Evolutionary conservation across 2,329 filamentous ascomycete genomes (phyloP), one percentile per base, ranked within the genome.

Genomic region (Ophiocordyceps polyrhachis-furcata): DNA sequence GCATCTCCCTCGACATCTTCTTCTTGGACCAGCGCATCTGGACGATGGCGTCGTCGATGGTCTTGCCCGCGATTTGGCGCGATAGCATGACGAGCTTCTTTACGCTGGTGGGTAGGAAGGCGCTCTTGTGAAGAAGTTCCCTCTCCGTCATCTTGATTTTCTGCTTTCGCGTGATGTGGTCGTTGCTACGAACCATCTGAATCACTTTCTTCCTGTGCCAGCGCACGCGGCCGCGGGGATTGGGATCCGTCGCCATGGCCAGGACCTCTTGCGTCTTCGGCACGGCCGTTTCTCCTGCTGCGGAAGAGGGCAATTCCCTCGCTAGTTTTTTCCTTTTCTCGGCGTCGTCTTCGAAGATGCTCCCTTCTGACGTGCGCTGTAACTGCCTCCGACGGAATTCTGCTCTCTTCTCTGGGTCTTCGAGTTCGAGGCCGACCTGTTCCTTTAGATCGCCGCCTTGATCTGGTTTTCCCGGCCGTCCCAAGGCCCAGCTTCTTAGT

Each of bases 11-110:
- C 7, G 89, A 84, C 50, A 82, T 83, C 67, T 87, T 89, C 75
- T 98, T 98, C 69, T 86, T 85, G 61, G 81, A 89, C 67, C 89
- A 96, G 46, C 81, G 76, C 85, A 98, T 94, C 70, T 98, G 91
- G 45, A 83, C 66, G 52, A 96, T 84, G 14, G 91, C 91, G 32
- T 98, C 88, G 47, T 93, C 86, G 49, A 98, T 70, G n/a, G 81
- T 80, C 73, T 95, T 96, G 52, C 91, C 91, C 2, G 79, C 73
- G 56, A 98, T 91, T 66, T 96, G 91, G 45, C 82, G 77, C 21
- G 89, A 80, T 43, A 98, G 67, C 54, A 83, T 81, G 44, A 81
- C 79, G 45, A 98, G 71, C 68, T 98, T 98, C 76, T 98, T 98
- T 50, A 84, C 69, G 43, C 79, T 86, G 2, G 91, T 95, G 55